These are phyloP conservation scores for Gossypium bickii DNA, from an alignment of 345 rosid genomes.

Conservation along the genomic window DNA sequence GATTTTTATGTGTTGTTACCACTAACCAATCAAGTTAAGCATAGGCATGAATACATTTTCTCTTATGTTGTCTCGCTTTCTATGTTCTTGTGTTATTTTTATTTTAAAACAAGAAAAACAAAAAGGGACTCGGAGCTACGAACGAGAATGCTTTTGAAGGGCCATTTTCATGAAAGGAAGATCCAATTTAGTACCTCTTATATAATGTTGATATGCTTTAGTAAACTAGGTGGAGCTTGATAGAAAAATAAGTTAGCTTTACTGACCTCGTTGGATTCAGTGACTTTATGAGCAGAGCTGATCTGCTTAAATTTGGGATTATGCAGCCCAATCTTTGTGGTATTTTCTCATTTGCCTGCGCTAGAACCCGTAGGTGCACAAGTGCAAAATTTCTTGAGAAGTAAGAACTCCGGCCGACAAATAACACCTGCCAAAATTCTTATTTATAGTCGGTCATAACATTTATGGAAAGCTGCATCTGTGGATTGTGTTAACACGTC, in stretches of 20 bases:
- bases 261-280: not conserved
- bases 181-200: not conserved
- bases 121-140: too few relatives aligned
- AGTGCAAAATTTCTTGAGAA: not conserved
- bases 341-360: not conserved
- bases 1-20: too few relatives aligned
- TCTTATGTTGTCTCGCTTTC: too few relatives aligned
- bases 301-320: not conserved
- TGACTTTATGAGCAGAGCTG: too few relatives aligned
- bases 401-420: not conserved
- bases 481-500: not conserved
- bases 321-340: too few relatives aligned
- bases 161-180: not conserved
- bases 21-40: too few relatives aligned
- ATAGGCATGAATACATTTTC: too few relatives aligned
- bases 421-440: not conserved
- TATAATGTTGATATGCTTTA: not conserved
- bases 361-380: not conserved
- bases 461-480: not conserved
- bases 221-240: not conserved
- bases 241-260: not conserved
- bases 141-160: too few relatives aligned
- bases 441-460: not conserved
- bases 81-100: not conserved
- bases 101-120: not conserved